phyloP scores from a whole-genome alignment of 2,329 filamentous ascomycete species.

The Colletotrichum graminicola region DNA sequence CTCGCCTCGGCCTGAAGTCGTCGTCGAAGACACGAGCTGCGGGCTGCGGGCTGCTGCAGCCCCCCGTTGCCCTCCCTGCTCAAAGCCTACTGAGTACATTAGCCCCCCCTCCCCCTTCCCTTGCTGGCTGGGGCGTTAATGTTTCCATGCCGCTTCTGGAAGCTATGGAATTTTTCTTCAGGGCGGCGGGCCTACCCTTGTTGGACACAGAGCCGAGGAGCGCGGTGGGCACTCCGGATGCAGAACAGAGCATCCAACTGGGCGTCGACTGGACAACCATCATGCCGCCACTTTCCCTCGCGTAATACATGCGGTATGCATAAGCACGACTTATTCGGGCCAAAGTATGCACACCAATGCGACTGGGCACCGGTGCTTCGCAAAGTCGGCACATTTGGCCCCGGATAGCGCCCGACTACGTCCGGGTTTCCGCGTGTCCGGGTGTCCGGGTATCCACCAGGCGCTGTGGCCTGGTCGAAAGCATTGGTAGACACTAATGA shows the following conservation, averaged over 20 bases:
- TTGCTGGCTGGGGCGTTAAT: slow-evolving; percentile 4
- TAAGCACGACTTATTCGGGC: slow-evolving; percentile 1
- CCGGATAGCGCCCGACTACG: slow-evolving; percentile 1
- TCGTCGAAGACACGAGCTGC: slow-evolving; percentile 9
- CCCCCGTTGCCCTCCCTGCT: slow-evolving; percentile 11
- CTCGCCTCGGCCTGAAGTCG: slow-evolving; percentile 9
- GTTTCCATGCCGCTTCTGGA: slow-evolving; percentile 32
- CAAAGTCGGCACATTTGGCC: not conserved
- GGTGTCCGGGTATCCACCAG: not conserved
- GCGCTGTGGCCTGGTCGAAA: too few relatives aligned
- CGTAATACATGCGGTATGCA: slow-evolving; percentile 8
- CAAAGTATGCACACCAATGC: slow-evolving; percentile 9
- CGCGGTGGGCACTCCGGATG: slow-evolving; percentile 7
- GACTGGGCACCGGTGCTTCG: not conserved
- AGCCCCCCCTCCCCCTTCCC: slow-evolving; percentile 8
- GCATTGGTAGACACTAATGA: not conserved
- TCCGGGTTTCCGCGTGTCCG: not conserved
- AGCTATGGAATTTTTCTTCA: slow-evolving; percentile 22
- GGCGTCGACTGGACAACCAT: slow-evolving; percentile 34
- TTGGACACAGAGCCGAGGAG: slow-evolving; percentile 2
- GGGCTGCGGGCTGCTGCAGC: slow-evolving; percentile 4
- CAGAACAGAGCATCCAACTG: slow-evolving; percentile 21
- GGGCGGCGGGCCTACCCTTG: slow-evolving; percentile 6
- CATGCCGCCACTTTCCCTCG: not conserved
- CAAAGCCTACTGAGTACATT: slow-evolving; percentile 12